phyloP scores from a whole-genome alignment of 2,329 filamentous ascomycete species.

The Aspergillus neoniger region DNA sequence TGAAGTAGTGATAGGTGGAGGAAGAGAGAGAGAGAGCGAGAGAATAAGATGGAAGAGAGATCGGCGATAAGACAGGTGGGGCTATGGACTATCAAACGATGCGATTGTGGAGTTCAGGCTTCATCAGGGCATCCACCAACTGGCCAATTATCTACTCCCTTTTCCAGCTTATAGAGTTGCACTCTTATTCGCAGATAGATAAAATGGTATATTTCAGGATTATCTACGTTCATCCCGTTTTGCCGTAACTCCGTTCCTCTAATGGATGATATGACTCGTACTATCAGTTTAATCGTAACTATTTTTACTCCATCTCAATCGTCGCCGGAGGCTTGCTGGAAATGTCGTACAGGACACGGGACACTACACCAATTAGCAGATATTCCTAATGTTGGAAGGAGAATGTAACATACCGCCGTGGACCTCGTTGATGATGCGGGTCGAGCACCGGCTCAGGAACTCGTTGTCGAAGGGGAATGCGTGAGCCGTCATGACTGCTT shows the following conservation, averaged over 20 bases:
- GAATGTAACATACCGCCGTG: slow-evolving; percentile 49
- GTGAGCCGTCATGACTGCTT: slow-evolving; percentile 68
- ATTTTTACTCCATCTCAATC: slow-evolving; percentile 69
- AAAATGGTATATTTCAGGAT: neutral
- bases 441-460: slow-evolving; percentile 66
- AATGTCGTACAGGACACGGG: slow-evolving; percentile 40
- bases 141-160: neutral
- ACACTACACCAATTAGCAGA: slow-evolving; percentile 15
- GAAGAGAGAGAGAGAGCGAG: neutral
- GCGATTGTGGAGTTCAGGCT: too few species aligned
- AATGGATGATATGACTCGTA: slow-evolving; percentile 6
- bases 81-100: neutral
- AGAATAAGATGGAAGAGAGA: neutral
- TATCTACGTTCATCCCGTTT: neutral
- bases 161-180: too few species aligned
- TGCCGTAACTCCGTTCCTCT: slow-evolving; percentile 10
- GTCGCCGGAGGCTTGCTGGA: slow-evolving; percentile 70
- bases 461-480: slow-evolving; percentile 66
- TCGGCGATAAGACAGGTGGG: slow-evolving; percentile 2
- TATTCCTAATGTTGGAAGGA: neutral
- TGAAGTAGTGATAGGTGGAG: neutral
- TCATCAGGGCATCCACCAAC: neutral
- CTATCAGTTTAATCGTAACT: neutral
- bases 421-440: slow-evolving; percentile 74
- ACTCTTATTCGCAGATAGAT: too few species aligned